Evolutionary conservation across 169 alveolate genomes (phyloP).

Genomic region (Amoebophrya sp.): DNA sequence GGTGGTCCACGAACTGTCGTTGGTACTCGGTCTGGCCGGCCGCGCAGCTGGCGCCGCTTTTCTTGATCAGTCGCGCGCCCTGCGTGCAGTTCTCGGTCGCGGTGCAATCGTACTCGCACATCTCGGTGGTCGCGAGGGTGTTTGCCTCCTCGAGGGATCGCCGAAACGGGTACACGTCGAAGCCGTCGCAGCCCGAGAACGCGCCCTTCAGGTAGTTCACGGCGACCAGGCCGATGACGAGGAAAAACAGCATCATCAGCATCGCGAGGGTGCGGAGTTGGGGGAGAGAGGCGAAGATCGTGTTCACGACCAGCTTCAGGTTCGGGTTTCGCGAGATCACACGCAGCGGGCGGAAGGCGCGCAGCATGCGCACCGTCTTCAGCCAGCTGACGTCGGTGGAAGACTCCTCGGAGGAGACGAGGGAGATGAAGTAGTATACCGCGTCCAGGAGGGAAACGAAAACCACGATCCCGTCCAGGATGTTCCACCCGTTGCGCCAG

Average conservation of each 20-base stretch:
- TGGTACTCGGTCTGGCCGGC: too few relatives aligned
- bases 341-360: slow-evolving; percentile 53
- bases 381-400: background rate
- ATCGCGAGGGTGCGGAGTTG: slow-evolving; percentile 48
- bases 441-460: slow-evolving; percentile 2
- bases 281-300: slow-evolving; percentile 46
- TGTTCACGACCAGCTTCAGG: slow-evolving; percentile 43
- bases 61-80: too few relatives aligned
- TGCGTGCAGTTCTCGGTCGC: too few relatives aligned
- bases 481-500: slow-evolving; percentile 23
- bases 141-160: too few relatives aligned
- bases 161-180: too few relatives aligned
- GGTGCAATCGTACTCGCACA: too few relatives aligned
- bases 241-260: slow-evolving; percentile 42
- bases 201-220: slow-evolving; percentile 43
- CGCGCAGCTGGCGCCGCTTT: too few relatives aligned
- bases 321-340: slow-evolving; percentile 45
- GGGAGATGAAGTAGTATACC: background rate
- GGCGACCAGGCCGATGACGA: slow-evolving; percentile 58
- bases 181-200: slow-evolving; percentile 38
- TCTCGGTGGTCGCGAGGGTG: too few relatives aligned
- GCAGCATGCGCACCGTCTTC: slow-evolving; percentile 43
- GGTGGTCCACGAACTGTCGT: too few relatives aligned
- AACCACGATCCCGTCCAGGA: slow-evolving; percentile 31
- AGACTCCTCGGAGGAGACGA: too few relatives aligned